Evolutionary conservation across 2,329 filamentous ascomycete species (phyloP).

Genomic region (Fusarium coffeatum): DNA sequence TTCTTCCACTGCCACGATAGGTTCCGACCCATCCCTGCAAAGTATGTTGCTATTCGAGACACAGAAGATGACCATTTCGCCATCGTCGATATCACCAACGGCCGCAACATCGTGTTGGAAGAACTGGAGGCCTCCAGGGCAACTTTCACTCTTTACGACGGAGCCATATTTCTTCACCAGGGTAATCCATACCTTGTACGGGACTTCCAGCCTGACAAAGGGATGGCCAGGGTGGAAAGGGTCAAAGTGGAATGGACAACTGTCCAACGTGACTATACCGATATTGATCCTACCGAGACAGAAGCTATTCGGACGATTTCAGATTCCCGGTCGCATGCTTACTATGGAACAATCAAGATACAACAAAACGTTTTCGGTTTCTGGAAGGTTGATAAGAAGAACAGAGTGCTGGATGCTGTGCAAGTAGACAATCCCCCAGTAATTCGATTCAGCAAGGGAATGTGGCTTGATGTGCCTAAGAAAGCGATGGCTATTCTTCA

Average conservation of each 20-base stretch:
- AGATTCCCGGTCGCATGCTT: constrained; percentile 75
- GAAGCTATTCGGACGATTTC: constrained; percentile 82
- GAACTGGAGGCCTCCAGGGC: constrained; percentile 97
- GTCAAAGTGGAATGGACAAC: constrained; percentile 97
- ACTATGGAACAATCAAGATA: constrained; percentile 87
- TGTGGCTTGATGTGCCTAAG: constrained; percentile 94
- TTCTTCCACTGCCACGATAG: constrained; percentile 92
- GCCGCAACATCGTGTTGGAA: constrained; percentile 86
- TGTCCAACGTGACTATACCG: constrained; percentile 90
- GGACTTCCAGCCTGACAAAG: constrained; percentile 83
- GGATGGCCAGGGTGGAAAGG: constrained; percentile 86
- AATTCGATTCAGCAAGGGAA: constrained; percentile 83
- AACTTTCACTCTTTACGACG: constrained; percentile 95
- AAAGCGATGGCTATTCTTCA: constrained; percentile 82
- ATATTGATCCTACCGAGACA: constrained; percentile 92
- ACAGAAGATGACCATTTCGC: constrained; percentile 92
- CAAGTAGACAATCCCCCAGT: constrained; percentile 94
- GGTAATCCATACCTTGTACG: constrained; percentile 93
- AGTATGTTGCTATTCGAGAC: constrained; percentile 87
- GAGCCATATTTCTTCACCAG: constrained; percentile 96
- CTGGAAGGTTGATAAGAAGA: constrained; percentile 92
- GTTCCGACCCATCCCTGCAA: constrained; percentile 86
- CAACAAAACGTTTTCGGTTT: constrained; percentile 93
- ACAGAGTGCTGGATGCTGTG: constrained; percentile 89
- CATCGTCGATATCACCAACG: constrained; percentile 87